These are phyloP conservation scores for Nitzschia putrida DNA, from an alignment of 108 stramenopile species.

Conservation along the genomic window DNA sequence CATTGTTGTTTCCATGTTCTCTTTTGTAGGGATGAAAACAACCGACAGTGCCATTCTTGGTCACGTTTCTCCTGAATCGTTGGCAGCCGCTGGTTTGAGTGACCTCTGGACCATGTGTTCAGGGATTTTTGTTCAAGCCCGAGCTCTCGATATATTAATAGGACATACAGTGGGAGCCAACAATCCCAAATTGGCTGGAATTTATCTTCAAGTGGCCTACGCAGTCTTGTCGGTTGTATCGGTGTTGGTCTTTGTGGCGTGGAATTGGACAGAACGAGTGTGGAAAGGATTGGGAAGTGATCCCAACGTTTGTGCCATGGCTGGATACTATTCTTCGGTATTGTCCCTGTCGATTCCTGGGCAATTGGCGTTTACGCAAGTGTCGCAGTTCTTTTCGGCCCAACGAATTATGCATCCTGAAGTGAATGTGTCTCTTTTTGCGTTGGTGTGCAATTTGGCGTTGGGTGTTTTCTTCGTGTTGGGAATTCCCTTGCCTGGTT, in stretches of 20 bases:
- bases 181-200: constrained; percentile 54
- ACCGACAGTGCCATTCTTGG: constrained; percentile 77
- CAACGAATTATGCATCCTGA: constrained; percentile 76
- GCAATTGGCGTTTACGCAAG: constrained; percentile 52
- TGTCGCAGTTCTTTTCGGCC: constrained; percentile 69
- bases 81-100: constrained; percentile 61
- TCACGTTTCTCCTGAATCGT: constrained; percentile 34
- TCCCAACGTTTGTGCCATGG: constrained; percentile 45
- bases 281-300: constrained; percentile 50
- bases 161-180: constrained; percentile 44
- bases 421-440: constrained; percentile 49
- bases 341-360: constrained; percentile 62
- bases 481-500: constrained; percentile 60
- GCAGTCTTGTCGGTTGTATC: constrained; percentile 41
- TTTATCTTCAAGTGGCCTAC: constrained; percentile 59
- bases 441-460: constrained; percentile 54
- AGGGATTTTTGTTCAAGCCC: constrained; percentile 49
- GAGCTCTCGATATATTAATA: constrained; percentile 32
- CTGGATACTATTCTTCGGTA: constrained; percentile 69
- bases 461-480: constrained; percentile 72
- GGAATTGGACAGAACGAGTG: constrained; percentile 57
- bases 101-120: constrained; percentile 63
- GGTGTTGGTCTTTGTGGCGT: constrained; percentile 53
- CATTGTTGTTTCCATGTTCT: constrained; percentile 59
- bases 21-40: constrained; percentile 77